Evolutionary conservation across 73 alveolate species (phyloP).

Genomic region (Symbiodinium pilosum): DNA sequence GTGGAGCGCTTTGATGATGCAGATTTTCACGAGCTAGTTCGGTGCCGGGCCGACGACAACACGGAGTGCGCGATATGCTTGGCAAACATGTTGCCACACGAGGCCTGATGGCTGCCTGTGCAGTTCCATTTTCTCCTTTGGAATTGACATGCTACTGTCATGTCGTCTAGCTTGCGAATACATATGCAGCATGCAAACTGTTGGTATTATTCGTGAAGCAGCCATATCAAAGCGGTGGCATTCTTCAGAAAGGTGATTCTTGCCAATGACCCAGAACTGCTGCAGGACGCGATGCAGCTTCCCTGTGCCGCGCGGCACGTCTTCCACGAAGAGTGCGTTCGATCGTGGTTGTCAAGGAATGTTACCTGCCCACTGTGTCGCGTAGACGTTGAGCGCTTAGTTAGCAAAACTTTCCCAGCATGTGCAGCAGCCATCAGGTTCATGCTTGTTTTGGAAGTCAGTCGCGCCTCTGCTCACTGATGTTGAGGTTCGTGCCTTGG

Average conservation of each 20-base stretch:
- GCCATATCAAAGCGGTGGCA: neutral
- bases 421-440: neutral
- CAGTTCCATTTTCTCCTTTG: neutral
- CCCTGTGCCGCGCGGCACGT: conserved; percentile 78
- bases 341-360: conserved; percentile 50
- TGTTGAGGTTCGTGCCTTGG: neutral
- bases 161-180: no score
- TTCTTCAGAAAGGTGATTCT: no score
- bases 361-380: conserved; percentile 91
- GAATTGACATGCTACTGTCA: neutral
- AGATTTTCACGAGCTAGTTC: neutral
- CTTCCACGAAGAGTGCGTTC: conserved; percentile 54
- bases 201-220: no score
- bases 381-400: conserved; percentile 37
- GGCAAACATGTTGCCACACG: conserved; percentile 6
- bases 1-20: conserved; percentile 73
- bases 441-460: no score
- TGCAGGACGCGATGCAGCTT: conserved; percentile 51
- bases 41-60: neutral
- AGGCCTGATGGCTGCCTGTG: neutral
- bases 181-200: no score
- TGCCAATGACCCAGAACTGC: neutral
- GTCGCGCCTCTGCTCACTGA: no score
- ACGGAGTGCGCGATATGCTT: conserved; percentile 51
- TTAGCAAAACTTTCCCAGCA: no score